These are phyloP conservation scores for Nevesoporus exiguus DNA, from an alignment of 768 basidiomycete species.

Conservation along the genomic window DNA sequence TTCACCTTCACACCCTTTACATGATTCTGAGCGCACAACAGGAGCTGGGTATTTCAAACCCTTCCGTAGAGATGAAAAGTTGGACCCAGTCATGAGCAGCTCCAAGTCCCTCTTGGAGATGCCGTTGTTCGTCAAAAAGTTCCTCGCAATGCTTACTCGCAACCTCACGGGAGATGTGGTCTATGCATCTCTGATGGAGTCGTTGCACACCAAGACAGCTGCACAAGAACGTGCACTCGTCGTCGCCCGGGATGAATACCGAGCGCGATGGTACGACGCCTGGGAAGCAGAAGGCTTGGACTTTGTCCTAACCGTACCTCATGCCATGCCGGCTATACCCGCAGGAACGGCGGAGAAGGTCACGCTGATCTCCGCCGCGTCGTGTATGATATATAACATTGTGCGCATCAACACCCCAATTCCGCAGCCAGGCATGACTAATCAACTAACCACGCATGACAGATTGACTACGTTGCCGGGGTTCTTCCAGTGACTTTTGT, in stretches of 20 bases:
- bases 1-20: not conserved
- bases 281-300: constrained; percentile 38
- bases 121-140: constrained; percentile 38
- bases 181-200: constrained; percentile 30
- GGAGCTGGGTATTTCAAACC: constrained; percentile 42
- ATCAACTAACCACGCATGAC: not conserved
- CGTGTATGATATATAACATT: constrained; percentile 42
- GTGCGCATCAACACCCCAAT: constrained; percentile 26
- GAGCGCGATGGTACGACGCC: constrained; percentile 35
- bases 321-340: constrained; percentile 39
- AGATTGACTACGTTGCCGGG: constrained; percentile 59
- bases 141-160: constrained; percentile 41
- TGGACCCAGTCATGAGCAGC: constrained; percentile 30
- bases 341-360: constrained; percentile 32
- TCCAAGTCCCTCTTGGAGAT: constrained; percentile 24
- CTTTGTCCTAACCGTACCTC: constrained; percentile 39
- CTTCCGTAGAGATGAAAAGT: constrained; percentile 34
- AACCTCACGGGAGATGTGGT: constrained; percentile 24
- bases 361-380: constrained; percentile 33
- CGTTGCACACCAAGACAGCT: constrained; percentile 34
- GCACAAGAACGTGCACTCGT: constrained; percentile 29
- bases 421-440: not conserved
- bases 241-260: constrained; percentile 25
- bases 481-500: constrained; percentile 58
- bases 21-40: constrained; percentile 17